These are phyloP conservation scores for Kokia cookei DNA, from an alignment of 441 rosid species.

Conservation along the genomic window DNA sequence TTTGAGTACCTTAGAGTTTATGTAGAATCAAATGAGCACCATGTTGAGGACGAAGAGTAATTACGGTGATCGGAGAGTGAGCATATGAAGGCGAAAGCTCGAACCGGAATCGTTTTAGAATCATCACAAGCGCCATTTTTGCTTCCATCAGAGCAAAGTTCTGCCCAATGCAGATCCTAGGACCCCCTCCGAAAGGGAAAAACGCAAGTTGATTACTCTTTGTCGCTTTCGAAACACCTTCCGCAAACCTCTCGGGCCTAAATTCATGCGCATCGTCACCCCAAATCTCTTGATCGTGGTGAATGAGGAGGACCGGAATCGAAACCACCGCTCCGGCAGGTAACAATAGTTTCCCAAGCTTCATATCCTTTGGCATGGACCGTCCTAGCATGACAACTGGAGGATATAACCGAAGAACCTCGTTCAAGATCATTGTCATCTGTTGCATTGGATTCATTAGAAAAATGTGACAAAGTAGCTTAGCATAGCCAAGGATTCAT, in stretches of 20 bases:
- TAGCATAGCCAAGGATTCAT: not conserved
- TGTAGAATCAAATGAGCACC: constrained; percentile 35
- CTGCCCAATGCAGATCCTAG: constrained; percentile 43
- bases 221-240: constrained; percentile 42
- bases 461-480: not conserved
- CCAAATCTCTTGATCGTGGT: constrained; percentile 40
- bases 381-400: constrained; percentile 9
- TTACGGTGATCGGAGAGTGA: constrained; percentile 26
- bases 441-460: not conserved
- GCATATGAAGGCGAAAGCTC: constrained; percentile 35
- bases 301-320: constrained; percentile 26
- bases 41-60: constrained; percentile 32
- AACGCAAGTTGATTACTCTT: constrained; percentile 25
- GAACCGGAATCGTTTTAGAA: constrained; percentile 28
- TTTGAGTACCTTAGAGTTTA: constrained; percentile 5
- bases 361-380: constrained; percentile 24
- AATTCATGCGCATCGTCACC: constrained; percentile 43
- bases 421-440: constrained; percentile 36
- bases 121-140: constrained; percentile 37
- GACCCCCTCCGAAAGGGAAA: constrained; percentile 44
- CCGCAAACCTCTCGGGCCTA: constrained; percentile 39
- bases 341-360: constrained; percentile 25
- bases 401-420: constrained; percentile 36
- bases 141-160: constrained; percentile 39
- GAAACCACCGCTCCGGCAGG: constrained; percentile 21